These are phyloP conservation scores for Cynanchum wilfordii DNA, from an alignment of 257 asterid genomes.

Conservation along the genomic window DNA sequence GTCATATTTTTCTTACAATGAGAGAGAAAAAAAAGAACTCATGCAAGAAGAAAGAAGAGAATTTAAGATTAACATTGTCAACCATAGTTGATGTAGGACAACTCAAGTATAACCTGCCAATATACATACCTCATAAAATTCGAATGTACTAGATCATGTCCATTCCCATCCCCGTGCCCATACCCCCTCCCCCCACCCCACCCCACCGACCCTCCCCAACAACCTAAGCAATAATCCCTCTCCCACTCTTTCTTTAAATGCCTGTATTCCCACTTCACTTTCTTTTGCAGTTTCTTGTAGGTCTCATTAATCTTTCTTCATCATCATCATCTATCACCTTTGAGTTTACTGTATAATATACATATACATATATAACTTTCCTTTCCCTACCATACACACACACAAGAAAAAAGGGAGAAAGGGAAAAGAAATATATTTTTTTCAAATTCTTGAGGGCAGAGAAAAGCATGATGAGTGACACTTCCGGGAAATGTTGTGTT, in stretches of 20 bases:
- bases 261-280: not conserved
- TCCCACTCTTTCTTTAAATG: not conserved
- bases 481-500: not conserved
- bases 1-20: too few species aligned
- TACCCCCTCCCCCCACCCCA: not conserved
- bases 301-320: not conserved
- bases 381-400: constrained; percentile 11
- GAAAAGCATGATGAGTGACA: not conserved
- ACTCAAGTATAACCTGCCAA: not conserved
- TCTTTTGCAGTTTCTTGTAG: not conserved
- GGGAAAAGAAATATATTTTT: too few species aligned
- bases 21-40: too few species aligned
- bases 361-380: constrained; percentile 11
- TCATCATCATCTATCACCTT: not conserved
- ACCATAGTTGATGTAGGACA: constrained; percentile 18
- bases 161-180: constrained; percentile 14
- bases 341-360: constrained; percentile 19
- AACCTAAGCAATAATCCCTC: constrained; percentile 14
- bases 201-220: not conserved
- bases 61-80: constrained; percentile 17
- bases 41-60: too few species aligned
- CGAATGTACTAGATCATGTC: too few species aligned
- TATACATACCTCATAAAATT: too few species aligned
- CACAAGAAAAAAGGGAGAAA: constrained; percentile 6
- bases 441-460: not conserved